Evolutionary conservation across 495 filamentous ascomycete genomes (phyloP).

Genomic region (Poronia punctata): DNA sequence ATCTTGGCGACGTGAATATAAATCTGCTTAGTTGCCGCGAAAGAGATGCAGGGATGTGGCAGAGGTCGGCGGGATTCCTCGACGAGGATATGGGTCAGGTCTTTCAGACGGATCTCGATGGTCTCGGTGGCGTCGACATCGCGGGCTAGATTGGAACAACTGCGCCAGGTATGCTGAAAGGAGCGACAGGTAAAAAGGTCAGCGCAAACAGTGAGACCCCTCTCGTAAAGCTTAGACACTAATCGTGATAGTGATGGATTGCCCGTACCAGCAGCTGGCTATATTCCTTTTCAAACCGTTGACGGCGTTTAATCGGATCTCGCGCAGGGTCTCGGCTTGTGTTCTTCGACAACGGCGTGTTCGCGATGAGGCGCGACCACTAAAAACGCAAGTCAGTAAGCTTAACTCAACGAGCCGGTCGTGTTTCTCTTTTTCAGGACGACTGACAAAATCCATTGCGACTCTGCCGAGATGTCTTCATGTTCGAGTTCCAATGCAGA

Average conservation of each 20-base stretch:
- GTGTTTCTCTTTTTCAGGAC: conserved; percentile 1
- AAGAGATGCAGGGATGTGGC: conserved; percentile 82
- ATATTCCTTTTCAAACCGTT: conserved; percentile 84
- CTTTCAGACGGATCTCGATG: conserved; percentile 47
- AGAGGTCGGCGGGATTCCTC: conserved; percentile 83
- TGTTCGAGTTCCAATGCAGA: neutral
- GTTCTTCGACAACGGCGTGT: conserved; percentile 55
- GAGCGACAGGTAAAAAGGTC: conserved; percentile 5
- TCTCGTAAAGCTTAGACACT: no score
- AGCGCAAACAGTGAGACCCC: conserved; percentile 3
- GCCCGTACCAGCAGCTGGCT: conserved; percentile 66
- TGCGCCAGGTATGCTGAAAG: conserved; percentile 72
- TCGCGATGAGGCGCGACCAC: conserved; percentile 89
- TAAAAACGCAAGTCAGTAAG: conserved; percentile 30
- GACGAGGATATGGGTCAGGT: conserved; percentile 70
- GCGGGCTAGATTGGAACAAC: conserved; percentile 46
- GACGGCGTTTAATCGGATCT: conserved; percentile 78
- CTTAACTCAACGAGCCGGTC: conserved; percentile 2
- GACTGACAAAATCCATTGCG: conserved; percentile 38
- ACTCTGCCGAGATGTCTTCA: conserved; percentile 28
- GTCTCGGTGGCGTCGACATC: conserved; percentile 48
- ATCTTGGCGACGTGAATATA: conserved; percentile 83
- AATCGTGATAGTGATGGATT: no score
- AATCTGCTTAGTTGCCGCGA: conserved; percentile 74
- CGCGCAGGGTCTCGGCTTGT: conserved; percentile 56